phyloP scores from a whole-genome alignment of 768 basidiomycete species.

The Rhodosporidiobolus sp. region DNA sequence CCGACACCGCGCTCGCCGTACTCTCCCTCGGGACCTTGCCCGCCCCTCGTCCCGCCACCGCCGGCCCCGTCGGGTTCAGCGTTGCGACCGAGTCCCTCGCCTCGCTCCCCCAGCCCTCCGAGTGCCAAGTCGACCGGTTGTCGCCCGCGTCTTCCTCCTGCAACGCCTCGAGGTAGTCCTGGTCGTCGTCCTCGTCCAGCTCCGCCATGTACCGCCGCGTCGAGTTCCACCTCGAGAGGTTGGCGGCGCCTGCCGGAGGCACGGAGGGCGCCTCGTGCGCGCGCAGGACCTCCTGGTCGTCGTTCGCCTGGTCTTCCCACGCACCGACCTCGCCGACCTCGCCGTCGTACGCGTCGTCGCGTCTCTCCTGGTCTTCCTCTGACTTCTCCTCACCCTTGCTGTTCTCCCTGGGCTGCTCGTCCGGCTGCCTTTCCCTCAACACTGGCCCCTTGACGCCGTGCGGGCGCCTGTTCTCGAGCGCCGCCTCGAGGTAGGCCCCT shows the following conservation, averaged over 20 bases:
- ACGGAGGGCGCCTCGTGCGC: neutral
- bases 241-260: neutral
- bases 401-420: neutral
- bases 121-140: conserved; percentile 30
- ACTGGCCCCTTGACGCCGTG: neutral
- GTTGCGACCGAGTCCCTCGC: conserved; percentile 22
- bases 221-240: conserved; percentile 24
- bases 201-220: conserved; percentile 30
- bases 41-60: neutral
- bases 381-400: neutral
- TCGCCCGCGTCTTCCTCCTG: neutral
- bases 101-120: conserved; percentile 19
- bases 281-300: too few relatives aligned
- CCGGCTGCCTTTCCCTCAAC: neutral
- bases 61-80: too few relatives aligned
- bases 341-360: neutral
- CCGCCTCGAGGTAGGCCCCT: conserved; percentile 15
- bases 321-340: neutral
- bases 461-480: conserved; percentile 16
- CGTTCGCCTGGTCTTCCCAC: neutral
- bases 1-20: conserved; percentile 2
- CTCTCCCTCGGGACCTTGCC: conserved; percentile 5
- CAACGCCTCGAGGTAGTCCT: neutral
- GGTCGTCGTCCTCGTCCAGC: conserved; percentile 26
- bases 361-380: neutral